Evolutionary conservation across 768 basidiomycete species (phyloP), one percentile per base, ranked within the genome.

Genomic region (Leucocoprinus sp.): DNA sequence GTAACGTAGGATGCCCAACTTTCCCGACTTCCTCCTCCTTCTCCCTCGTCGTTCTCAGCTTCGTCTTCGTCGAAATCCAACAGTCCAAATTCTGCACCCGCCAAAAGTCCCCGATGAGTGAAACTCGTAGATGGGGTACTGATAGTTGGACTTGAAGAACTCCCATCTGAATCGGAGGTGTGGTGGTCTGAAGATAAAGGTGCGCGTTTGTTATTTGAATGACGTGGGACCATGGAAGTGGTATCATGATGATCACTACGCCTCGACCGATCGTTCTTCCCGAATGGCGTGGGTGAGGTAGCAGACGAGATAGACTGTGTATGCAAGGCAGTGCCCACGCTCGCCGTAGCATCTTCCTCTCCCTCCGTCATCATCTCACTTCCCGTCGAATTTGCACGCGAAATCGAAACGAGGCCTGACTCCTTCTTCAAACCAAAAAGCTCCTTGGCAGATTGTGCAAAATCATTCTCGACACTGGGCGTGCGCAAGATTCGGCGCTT

Each of bases 381-480:
- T 18, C 39, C 40, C 19, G 31, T 48, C 2, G 46, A 48, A 15
- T 27, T 26, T 21, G 34, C 44, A 15, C 38, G 42, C 22, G 54
- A 50, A 34, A 51, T 44, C 37, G n/a, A 28, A 26, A 46, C 42
- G 47, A 45, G 42, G 35, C 36, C 47, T 37, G 51, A 52, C 19
- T 18, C 24, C 14, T 35, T 26, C 50, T 34, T 29, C 52, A 55
- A 8, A 43, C 45, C 37, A 17, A 58, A 53, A 8, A 58, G 27
- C 18, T 48, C 51, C 36, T 45, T 50, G 1, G 52, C 48, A 37
- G 53, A 45, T 31, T 51, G 45, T 18, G 58, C 56, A 50, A 64
- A 62, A 50, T 65, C 62, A 12, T 61, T 60, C 56, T 67, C 65
- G 18, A 64, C 58, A 50, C 65, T 69, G 28, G 65, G 62, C 15